A percentile compares a stretch with the other conserved stretches of the same genome.
These are phyloP conservation scores for Aspergillus caelatus DNA, from an alignment of 2,329 filamentous ascomycete species.

Conservation along the genomic window DNA sequence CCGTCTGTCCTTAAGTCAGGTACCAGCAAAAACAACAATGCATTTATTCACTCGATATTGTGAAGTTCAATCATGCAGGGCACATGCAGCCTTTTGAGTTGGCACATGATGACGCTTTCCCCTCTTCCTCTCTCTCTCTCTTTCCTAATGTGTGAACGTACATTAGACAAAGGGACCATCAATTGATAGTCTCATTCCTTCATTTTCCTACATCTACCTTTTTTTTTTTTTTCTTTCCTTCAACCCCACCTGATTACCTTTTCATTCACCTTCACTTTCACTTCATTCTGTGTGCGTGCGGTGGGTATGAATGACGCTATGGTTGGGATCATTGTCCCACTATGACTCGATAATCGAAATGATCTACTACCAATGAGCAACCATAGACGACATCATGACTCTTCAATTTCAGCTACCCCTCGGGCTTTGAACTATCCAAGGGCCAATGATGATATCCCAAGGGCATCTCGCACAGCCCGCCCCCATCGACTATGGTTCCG, in stretches of 20 bases:
- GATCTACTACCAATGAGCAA: conserved; percentile 23
- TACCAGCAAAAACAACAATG: neutral
- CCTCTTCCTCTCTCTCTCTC: neutral
- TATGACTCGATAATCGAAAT: conserved; percentile 8
- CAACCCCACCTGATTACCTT: too few relatives aligned
- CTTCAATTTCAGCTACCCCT: conserved; percentile 17
- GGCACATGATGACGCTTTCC: conserved; percentile 16
- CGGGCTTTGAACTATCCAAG: conserved; percentile 18
- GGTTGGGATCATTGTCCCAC: conserved; percentile 11
- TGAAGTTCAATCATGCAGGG: neutral
- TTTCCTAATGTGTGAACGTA: conserved; percentile 23
- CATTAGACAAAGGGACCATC: conserved; percentile 17
- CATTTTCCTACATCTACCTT: too few relatives aligned
- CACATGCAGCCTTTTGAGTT: conserved; percentile 22
- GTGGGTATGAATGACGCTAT: conserved; percentile 11
- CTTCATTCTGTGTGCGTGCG: neutral
- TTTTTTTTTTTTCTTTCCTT: too few relatives aligned
- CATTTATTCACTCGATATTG: neutral
- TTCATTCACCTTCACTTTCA: neutral
- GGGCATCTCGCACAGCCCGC: conserved; percentile 9
- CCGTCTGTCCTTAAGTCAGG: too few relatives aligned
- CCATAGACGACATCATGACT: conserved; percentile 13
- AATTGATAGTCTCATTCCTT: neutral
- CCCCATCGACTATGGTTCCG: conserved; percentile 11
- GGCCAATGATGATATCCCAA: conserved; percentile 18